Percentiles rank a stretch among this genome's conserved stretches.
These are phyloP conservation scores for Hordeum pubiflorum DNA, from an alignment of 202 grass and related monocot species.

Conservation along the genomic window DNA sequence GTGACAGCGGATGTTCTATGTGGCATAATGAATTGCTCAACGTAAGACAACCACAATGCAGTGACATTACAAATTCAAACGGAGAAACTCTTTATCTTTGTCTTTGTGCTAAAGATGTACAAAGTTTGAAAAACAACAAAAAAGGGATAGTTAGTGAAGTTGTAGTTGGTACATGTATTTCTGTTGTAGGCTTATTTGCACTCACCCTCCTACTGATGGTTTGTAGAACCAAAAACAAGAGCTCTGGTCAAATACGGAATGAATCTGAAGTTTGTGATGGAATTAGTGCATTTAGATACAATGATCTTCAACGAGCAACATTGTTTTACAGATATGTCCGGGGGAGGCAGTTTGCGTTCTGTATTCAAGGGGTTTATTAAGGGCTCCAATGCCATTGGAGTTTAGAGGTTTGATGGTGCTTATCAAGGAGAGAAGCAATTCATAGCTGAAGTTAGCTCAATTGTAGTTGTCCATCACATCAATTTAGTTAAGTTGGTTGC, in stretches of 20 bases:
- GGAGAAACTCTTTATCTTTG: neutral
- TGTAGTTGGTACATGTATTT: neutral
- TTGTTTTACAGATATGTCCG: constrained; percentile 42
- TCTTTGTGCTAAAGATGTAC: neutral
- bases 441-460: too few relatives aligned
- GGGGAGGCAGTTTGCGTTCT: neutral
- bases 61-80: neutral
- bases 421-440: too few relatives aligned
- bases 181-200: neutral
- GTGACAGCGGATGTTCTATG: neutral
- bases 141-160: neutral
- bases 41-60: neutral
- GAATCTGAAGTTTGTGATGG: neutral
- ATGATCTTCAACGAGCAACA: constrained; percentile 30
- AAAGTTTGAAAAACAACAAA: neutral
- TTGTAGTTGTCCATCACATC: too few relatives aligned
- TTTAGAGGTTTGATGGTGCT: too few relatives aligned
- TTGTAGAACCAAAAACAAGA: neutral
- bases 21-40: neutral
- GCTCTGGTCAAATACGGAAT: neutral
- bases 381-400: neutral
- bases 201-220: neutral
- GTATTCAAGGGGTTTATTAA: constrained; percentile 39
- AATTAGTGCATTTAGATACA: neutral
- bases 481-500: too few relatives aligned